Conservation (phyloP, 176 grass and related monocot species). For the Triticum timopheevii region DNA sequence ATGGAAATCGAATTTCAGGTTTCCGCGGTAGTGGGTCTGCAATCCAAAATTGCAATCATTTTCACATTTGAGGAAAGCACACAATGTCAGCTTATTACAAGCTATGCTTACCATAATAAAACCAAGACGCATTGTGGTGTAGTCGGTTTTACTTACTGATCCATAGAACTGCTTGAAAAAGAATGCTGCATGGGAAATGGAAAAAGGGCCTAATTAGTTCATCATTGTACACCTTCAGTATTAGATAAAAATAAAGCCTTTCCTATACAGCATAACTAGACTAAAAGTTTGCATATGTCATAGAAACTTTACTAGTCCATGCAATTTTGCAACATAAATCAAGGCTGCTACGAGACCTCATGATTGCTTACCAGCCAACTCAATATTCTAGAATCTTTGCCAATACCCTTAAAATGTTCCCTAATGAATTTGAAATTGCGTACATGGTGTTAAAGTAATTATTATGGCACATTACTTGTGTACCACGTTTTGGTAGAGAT, state of each 20-base stretch:
- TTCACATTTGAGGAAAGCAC: not conserved
- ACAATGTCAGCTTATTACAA: constrained; percentile 1
- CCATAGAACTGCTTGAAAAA: constrained; percentile 76
- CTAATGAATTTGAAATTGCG: constrained; percentile 66
- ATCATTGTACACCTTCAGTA: not conserved
- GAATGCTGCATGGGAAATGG: constrained; percentile 49
- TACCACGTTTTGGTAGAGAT: too few relatives aligned
- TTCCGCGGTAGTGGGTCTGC: constrained; percentile 65
- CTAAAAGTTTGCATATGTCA: not conserved
- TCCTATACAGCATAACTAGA: not conserved
- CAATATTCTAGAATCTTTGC: constrained; percentile 67
- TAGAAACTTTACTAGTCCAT: too few relatives aligned
- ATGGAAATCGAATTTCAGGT: constrained; percentile 87
- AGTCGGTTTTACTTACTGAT: constrained; percentile 69
- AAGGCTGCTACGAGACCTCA: not conserved
- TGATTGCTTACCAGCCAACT: constrained; percentile 87
- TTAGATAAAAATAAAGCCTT: not conserved
- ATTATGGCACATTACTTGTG: too few relatives aligned
- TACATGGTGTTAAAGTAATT: constrained; percentile 6
- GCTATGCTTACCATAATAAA: constrained; percentile 77
- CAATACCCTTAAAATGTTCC: constrained; percentile 80
- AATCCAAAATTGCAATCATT: not conserved
- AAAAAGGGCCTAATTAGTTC: constrained; percentile 16
- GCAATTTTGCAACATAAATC: too few relatives aligned
- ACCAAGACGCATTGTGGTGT: constrained; percentile 69